These are phyloP conservation scores for Mycena sanguinolenta DNA, from an alignment of 768 basidiomycete genomes.

Conservation along the genomic window DNA sequence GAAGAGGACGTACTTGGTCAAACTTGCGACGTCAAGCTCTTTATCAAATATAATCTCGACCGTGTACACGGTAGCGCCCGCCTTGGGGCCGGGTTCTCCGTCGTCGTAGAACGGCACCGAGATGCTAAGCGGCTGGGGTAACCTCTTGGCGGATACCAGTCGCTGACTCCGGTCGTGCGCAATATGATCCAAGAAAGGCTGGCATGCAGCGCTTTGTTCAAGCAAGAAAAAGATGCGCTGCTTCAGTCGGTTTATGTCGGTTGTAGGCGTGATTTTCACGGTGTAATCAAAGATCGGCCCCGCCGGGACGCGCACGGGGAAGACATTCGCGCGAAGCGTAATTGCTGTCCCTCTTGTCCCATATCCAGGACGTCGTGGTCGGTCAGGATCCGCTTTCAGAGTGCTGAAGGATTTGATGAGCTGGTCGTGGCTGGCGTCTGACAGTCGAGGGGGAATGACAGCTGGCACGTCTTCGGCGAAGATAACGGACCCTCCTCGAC, in stretches of 20 bases:
- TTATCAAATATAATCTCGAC: conserved; percentile 57
- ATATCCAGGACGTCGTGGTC: conserved; percentile 69
- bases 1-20: conserved; percentile 49
- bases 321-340: conserved; percentile 74
- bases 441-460: conserved; percentile 52
- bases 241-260: conserved; percentile 59
- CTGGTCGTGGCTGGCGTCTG: conserved; percentile 47
- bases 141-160: conserved; percentile 58
- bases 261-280: conserved; percentile 64
- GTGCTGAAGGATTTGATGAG: conserved; percentile 57
- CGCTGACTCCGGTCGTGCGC: conserved; percentile 67
- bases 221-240: conserved; percentile 68
- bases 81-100: conserved; percentile 49
- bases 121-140: conserved; percentile 62
- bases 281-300: conserved; percentile 68
- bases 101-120: conserved; percentile 58
- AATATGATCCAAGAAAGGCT: conserved; percentile 55
- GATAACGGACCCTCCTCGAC: conserved; percentile 48
- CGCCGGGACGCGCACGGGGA: conserved; percentile 63
- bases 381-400: conserved; percentile 47
- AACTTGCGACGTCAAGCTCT: conserved; percentile 51
- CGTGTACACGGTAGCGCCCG: conserved; percentile 56
- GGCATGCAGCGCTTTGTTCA: conserved; percentile 54
- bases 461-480: conserved; percentile 53
- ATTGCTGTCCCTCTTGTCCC: conserved; percentile 64